phyloP scores from a whole-genome alignment of 2,329 filamentous ascomycete genomes.

The Tolypocladium tundrense region DNA sequence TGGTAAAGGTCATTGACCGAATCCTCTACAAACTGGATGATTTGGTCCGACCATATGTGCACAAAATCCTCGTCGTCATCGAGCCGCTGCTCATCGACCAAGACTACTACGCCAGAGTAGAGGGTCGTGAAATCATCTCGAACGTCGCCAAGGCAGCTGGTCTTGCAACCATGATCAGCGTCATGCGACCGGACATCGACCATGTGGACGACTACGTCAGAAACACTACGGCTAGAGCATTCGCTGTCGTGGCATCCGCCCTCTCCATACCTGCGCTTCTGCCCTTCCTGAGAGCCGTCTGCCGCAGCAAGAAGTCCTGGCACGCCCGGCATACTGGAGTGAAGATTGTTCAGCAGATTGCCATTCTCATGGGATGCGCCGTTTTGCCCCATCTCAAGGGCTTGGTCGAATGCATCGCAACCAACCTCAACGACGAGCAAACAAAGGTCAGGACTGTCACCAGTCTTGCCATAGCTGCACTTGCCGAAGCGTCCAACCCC shows the following conservation, averaged over 20 bases:
- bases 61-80: constrained; percentile 97
- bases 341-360: constrained; percentile 98
- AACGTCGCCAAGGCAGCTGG: constrained; percentile 95
- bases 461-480: constrained; percentile 82
- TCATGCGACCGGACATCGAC: constrained; percentile 97
- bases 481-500: constrained; percentile 92
- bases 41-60: constrained; percentile 87
- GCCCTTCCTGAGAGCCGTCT: constrained; percentile 90
- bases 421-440: constrained; percentile 94
- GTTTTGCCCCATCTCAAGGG: constrained; percentile 93
- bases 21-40: constrained; percentile 98
- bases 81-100: constrained; percentile 98
- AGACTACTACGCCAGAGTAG: constrained; percentile 97
- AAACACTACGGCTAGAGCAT: constrained; percentile 94
- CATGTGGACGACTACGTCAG: constrained; percentile 97
- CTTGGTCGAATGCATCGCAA: constrained; percentile 89
- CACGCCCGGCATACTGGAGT: constrained; percentile 95
- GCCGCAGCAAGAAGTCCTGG: constrained; percentile 98
- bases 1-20: constrained; percentile 98
- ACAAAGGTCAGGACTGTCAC: constrained; percentile 96
- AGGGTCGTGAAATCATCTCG: constrained; percentile 97
- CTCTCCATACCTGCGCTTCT: constrained; percentile 91
- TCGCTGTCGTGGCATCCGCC: constrained; percentile 92
- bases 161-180: constrained; percentile 97
- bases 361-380: constrained; percentile 96